Percentiles rank a stretch among this genome's conserved stretches.
These are phyloP conservation scores for Vigna nakashimae DNA, from an alignment of 306 rosid genomes.

Conservation along the genomic window DNA sequence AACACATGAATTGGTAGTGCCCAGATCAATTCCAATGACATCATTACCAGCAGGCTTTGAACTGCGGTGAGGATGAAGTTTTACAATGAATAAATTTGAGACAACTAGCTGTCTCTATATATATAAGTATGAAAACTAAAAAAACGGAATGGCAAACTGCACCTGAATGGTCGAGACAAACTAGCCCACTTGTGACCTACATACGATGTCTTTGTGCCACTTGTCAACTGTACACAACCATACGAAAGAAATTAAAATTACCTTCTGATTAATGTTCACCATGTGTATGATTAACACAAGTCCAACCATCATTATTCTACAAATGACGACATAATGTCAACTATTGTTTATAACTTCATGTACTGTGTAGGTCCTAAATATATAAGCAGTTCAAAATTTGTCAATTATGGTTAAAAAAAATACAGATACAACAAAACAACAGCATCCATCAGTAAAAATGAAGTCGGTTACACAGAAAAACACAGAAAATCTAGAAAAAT, in stretches of 20 bases:
- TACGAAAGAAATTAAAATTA: background rate
- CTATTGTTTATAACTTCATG: background rate
- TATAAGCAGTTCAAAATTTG: background rate
- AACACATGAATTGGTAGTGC: conserved; percentile 91
- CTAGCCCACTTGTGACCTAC: conserved; percentile 59
- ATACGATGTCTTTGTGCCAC: conserved; percentile 53
- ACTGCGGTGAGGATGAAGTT: conserved; percentile 44
- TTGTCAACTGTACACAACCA: conserved; percentile 56
- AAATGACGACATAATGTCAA: background rate
- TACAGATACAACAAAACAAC: background rate
- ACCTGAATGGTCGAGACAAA: conserved; percentile 83
- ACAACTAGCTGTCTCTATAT: background rate
- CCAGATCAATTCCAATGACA: conserved; percentile 86
- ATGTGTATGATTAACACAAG: background rate
- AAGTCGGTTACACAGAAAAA: background rate
- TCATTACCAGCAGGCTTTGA: conserved; percentile 79
- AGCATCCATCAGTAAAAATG: background rate
- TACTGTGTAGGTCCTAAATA: background rate
- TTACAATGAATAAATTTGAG: background rate
- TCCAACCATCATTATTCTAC: background rate
- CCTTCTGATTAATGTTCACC: background rate
- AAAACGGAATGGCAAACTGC: background rate
- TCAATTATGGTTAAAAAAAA: background rate
- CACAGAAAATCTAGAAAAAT: background rate
- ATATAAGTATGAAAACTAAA: background rate